These are phyloP conservation scores for Magnusiomyces fungicola DNA, from an alignment of 1,139 yeast genomes.

Conservation along the genomic window DNA sequence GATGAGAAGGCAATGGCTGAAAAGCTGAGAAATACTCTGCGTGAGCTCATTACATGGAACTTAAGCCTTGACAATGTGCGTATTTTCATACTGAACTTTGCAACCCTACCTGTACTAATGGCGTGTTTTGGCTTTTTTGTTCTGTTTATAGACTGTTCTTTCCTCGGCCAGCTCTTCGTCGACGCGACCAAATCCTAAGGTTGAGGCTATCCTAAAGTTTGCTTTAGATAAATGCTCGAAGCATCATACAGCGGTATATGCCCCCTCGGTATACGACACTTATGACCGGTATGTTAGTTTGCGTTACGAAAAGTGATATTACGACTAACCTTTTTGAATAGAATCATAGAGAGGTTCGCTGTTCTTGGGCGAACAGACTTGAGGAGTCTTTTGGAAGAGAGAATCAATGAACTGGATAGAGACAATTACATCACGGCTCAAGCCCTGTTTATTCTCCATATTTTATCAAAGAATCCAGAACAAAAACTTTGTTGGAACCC, in stretches of 20 bases:
- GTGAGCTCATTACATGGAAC: constrained; percentile 2
- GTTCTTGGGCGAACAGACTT: constrained; percentile 6
- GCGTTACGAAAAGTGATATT: not conserved
- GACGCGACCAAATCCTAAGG: not conserved
- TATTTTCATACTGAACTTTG: no score
- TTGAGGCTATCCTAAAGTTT: not conserved
- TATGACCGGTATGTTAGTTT: constrained; percentile 3
- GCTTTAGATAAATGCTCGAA: not conserved
- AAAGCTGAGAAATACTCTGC: constrained; percentile 1
- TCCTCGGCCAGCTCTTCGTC: not conserved
- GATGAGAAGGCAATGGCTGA: not conserved
- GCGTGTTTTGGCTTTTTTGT: not conserved
- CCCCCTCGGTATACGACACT: constrained; percentile 6
- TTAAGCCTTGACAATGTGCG: no score
- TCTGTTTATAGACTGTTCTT: not conserved
- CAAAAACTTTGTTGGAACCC: constrained; percentile 2
- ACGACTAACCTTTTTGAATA: not conserved
- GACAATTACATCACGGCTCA: constrained; percentile 3
- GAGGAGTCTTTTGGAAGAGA: not conserved
- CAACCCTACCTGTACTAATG: no score
- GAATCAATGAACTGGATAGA: not conserved
- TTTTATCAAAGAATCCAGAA: constrained; percentile 3
- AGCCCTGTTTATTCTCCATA: not conserved
- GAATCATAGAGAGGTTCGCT: constrained; percentile 1
- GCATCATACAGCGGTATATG: constrained; percentile 2